phyloP scores from a whole-genome alignment of 1,284 basidiomycete genomes.

The Boletus sp. region DNA sequence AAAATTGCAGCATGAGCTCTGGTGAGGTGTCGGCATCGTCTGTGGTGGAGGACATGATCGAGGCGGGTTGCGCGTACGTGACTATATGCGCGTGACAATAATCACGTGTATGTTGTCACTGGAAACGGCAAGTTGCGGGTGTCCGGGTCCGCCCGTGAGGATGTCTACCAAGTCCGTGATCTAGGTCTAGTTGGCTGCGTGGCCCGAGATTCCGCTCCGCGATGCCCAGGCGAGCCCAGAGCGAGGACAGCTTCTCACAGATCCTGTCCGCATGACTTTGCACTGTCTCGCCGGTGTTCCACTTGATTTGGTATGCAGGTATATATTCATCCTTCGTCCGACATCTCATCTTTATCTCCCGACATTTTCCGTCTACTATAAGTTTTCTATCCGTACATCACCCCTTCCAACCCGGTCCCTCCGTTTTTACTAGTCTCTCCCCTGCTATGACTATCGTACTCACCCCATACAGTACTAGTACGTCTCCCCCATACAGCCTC shows the following conservation, averaged over 20 bases:
- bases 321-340: neutral
- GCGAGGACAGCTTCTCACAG: neutral
- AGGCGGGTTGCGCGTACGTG: constrained; percentile 17
- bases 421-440: neutral
- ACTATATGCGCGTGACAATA: constrained; percentile 19
- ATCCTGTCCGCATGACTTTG: constrained; percentile 6
- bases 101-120: constrained; percentile 18
- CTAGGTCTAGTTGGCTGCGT: no score
- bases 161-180: no score
- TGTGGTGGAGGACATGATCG: constrained; percentile 15
- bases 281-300: neutral
- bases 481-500: constrained; percentile 26
- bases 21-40: constrained; percentile 25
- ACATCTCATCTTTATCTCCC: neutral
- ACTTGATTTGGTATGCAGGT: constrained; percentile 9
- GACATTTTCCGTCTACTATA: constrained; percentile 15
- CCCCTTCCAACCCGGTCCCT: neutral
- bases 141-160: no score
- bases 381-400: neutral
- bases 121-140: no score
- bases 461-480: constrained; percentile 68
- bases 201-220: no score
- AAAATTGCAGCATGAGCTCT: constrained; percentile 84
- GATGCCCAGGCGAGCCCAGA: neutral
- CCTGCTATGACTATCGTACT: constrained; percentile 58